Conservation (phyloP, 1,284 basidiomycete species). For the Irpex sp. region DNA sequence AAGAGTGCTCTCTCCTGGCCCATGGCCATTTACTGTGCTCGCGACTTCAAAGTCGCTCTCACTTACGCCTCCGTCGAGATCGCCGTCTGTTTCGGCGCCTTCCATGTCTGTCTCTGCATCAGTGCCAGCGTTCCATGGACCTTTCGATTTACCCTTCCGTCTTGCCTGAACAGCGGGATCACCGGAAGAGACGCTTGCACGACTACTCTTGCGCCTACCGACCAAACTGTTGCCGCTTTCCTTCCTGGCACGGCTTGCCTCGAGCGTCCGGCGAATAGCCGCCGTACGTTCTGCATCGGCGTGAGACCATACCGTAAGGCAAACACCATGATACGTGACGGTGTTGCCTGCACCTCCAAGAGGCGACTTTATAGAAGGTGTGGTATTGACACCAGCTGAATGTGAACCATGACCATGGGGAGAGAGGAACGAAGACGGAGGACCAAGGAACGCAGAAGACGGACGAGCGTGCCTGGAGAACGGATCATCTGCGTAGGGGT, state of each 20-base stretch:
- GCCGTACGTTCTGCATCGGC: slow-evolving; percentile 82
- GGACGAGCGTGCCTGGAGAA: slow-evolving; percentile 61
- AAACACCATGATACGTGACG: slow-evolving; percentile 84
- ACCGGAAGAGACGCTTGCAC: slow-evolving; percentile 41
- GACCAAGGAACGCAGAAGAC: slow-evolving; percentile 74
- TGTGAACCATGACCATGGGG: slow-evolving; percentile 31
- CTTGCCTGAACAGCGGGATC: slow-evolving; percentile 57
- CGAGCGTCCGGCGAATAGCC: slow-evolving; percentile 79
- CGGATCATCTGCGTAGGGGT: slow-evolving; percentile 70
- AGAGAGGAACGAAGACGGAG: slow-evolving; percentile 52
- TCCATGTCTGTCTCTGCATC: slow-evolving; percentile 71
- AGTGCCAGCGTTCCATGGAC: slow-evolving; percentile 57
- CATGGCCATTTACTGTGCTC: slow-evolving; percentile 66
- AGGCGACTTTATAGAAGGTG: slow-evolving; percentile 34
- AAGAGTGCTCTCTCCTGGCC: slow-evolving; percentile 80
- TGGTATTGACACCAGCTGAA: slow-evolving; percentile 33
- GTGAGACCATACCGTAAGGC: slow-evolving; percentile 91
- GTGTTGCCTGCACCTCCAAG: slow-evolving; percentile 35
- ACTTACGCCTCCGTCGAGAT: slow-evolving; percentile 58
- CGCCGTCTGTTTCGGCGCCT: slow-evolving; percentile 61
- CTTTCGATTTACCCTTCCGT: slow-evolving; percentile 50
- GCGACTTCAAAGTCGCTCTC: slow-evolving; percentile 81
- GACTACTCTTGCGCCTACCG: slow-evolving; percentile 60
- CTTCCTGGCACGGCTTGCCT: slow-evolving; percentile 71
- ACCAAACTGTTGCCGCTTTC: slow-evolving; percentile 73